A percentile compares a stretch with the other conserved stretches of the same genome.
These are phyloP conservation scores for Emmonsiellopsis sp. DNA, from an alignment of 2,329 filamentous ascomycete genomes.

Conservation along the genomic window DNA sequence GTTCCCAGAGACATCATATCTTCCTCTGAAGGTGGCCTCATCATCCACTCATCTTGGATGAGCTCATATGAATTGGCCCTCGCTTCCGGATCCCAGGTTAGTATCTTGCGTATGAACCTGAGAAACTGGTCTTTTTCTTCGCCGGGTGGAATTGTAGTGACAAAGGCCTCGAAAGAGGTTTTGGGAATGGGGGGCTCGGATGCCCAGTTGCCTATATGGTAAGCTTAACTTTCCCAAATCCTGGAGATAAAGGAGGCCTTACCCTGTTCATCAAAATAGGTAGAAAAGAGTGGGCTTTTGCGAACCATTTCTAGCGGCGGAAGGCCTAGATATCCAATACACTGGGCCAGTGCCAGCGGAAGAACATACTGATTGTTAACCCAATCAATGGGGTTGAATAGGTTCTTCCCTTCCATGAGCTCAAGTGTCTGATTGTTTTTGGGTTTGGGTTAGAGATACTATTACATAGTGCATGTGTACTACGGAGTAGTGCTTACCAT, in stretches of 20 bases:
- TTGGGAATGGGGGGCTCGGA: slow-evolving; percentile 10
- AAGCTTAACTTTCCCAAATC: background rate
- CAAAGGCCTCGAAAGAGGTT: slow-evolving; percentile 12
- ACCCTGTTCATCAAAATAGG: slow-evolving; percentile 9
- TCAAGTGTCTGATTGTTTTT: slow-evolving; percentile 11
- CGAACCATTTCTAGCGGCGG: slow-evolving; percentile 12
- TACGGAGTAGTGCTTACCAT: slow-evolving; percentile 14
- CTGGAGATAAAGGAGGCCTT: slow-evolving; percentile 1
- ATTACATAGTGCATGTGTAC: background rate
- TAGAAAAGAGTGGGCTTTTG: slow-evolving; percentile 7
- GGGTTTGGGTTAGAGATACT: background rate
- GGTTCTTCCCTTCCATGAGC: slow-evolving; percentile 12
- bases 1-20: too few species aligned
- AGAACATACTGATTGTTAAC: slow-evolving; percentile 12
- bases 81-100: slow-evolving; percentile 14
- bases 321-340: slow-evolving; percentile 14
- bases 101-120: slow-evolving; percentile 14
- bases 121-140: slow-evolving; percentile 16
- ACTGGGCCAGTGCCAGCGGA: slow-evolving; percentile 13
- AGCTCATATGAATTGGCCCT: slow-evolving; percentile 11
- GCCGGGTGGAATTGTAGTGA: slow-evolving; percentile 12
- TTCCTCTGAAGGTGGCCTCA: background rate
- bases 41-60: slow-evolving; percentile 14
- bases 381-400: slow-evolving; percentile 12
- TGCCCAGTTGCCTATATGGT: slow-evolving; percentile 12